A percentile compares a stretch with the other conserved stretches of the same genome.
These are phyloP conservation scores for Hygrophoropsis aurantiaca DNA, from an alignment of 768 basidiomycete species.

Conservation along the genomic window DNA sequence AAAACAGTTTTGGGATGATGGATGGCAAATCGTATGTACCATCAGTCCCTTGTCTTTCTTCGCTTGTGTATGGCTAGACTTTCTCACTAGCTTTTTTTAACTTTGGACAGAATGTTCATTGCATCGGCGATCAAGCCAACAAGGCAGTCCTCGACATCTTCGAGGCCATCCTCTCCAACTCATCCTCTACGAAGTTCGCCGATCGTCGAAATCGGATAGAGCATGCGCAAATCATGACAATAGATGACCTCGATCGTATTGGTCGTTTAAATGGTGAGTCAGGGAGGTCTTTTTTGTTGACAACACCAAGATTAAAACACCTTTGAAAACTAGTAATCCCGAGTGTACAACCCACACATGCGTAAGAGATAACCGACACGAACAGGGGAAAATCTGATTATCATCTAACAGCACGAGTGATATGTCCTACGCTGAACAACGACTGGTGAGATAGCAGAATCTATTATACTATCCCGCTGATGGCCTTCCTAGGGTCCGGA, in stretches of 20 bases:
- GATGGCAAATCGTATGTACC: slow-evolving; percentile 78
- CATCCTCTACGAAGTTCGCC: slow-evolving; percentile 26
- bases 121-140: slow-evolving; percentile 89
- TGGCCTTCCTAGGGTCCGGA: slow-evolving; percentile 60
- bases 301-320: background rate
- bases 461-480: background rate
- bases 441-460: slow-evolving; percentile 50
- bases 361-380: slow-evolving; percentile 44
- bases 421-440: slow-evolving; percentile 88
- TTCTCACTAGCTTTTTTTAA: background rate
- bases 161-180: slow-evolving; percentile 51
- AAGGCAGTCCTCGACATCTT: slow-evolving; percentile 81
- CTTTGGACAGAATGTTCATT: slow-evolving; percentile 74
- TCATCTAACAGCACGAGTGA: slow-evolving; percentile 63
- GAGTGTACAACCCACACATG: slow-evolving; percentile 93
- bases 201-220: slow-evolving; percentile 79
- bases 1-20: slow-evolving; percentile 64
- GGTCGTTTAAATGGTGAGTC: slow-evolving; percentile 70
- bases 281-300: background rate
- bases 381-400: background rate
- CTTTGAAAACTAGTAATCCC: slow-evolving; percentile 67
- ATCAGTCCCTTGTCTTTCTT: background rate
- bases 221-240: slow-evolving; percentile 87
- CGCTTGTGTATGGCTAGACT: background rate
- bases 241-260: slow-evolving; percentile 65